phyloP scores from a whole-genome alignment of 2,329 filamentous ascomycete genomes.

The Lojkania enalia region DNA sequence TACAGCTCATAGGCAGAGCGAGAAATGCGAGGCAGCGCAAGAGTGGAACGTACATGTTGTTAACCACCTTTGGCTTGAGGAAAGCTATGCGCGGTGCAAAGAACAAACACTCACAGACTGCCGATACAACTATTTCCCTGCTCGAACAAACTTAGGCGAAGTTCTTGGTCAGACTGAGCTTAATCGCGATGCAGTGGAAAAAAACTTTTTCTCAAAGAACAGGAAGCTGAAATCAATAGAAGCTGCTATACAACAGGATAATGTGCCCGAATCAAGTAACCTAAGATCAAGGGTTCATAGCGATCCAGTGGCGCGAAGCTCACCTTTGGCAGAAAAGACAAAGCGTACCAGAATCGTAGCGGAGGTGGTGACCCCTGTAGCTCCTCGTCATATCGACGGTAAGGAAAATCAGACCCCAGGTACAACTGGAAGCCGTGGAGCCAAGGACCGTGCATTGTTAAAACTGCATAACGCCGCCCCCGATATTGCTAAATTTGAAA shows the following conservation, averaged over 20 bases:
- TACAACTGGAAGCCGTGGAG: constrained; percentile 76
- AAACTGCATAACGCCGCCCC: constrained; percentile 75
- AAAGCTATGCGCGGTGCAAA: constrained; percentile 90
- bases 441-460: constrained; percentile 81
- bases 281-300: constrained; percentile 17
- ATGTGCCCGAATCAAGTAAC: constrained; percentile 25
- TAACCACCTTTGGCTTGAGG: constrained; percentile 97
- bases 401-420: constrained; percentile 87
- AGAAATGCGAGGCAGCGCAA: constrained; percentile 88
- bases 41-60: constrained; percentile 91
- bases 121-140: constrained; percentile 84
- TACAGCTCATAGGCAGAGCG: constrained; percentile 84
- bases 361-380: constrained; percentile 57
- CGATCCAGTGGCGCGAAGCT: constrained; percentile 26
- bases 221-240: constrained; percentile 31
- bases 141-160: constrained; percentile 87
- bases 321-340: constrained; percentile 29
- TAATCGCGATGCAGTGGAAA: constrained; percentile 72
- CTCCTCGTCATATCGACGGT: constrained; percentile 47
- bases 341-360: constrained; percentile 30
- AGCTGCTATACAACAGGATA: constrained; percentile 18
- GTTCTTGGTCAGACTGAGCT: constrained; percentile 88
- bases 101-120: constrained; percentile 71
- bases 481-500: constrained; percentile 89
- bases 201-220: constrained; percentile 59